These are phyloP conservation scores for Penicillium rolfsii DNA, from an alignment of 2,329 filamentous ascomycete species.

Conservation along the genomic window DNA sequence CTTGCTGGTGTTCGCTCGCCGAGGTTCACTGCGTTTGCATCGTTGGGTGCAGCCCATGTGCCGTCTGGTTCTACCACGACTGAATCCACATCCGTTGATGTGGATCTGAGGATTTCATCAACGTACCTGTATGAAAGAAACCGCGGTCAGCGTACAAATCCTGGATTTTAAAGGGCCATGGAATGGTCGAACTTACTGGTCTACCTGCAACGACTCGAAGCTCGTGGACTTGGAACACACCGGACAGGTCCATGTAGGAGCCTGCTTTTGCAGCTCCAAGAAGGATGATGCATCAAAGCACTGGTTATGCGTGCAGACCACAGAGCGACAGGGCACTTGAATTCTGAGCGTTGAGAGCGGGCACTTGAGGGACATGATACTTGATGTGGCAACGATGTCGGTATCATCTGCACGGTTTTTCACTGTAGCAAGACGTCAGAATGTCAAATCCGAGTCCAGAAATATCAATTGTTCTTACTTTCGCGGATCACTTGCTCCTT, in stretches of 20 bases:
- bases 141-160: conserved; percentile 14
- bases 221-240: conserved; percentile 83
- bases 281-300: conserved; percentile 95
- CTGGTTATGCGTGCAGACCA: conserved; percentile 82
- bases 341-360: conserved; percentile 87
- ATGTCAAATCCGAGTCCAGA: neutral
- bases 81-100: conserved; percentile 72
- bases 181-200: conserved; percentile 65
- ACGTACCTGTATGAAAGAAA: conserved; percentile 65
- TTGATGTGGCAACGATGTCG: conserved; percentile 86
- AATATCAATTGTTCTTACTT: conserved; percentile 54
- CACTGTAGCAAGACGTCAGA: conserved; percentile 57
- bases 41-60: conserved; percentile 64
- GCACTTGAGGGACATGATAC: conserved; percentile 88
- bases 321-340: conserved; percentile 75
- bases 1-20: conserved; percentile 43
- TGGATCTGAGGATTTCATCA: conserved; percentile 78
- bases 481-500: conserved; percentile 82
- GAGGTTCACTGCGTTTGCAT: conserved; percentile 45
- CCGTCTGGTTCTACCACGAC: conserved; percentile 90
- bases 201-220: conserved; percentile 81
- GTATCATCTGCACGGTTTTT: conserved; percentile 78
- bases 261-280: conserved; percentile 91
- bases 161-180: neutral
- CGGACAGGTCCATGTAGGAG: conserved; percentile 94